Evolutionary conservation across 768 basidiomycete species (phyloP), one percentile per base, ranked within the genome.

Genomic region (Tulasnella sp.): DNA sequence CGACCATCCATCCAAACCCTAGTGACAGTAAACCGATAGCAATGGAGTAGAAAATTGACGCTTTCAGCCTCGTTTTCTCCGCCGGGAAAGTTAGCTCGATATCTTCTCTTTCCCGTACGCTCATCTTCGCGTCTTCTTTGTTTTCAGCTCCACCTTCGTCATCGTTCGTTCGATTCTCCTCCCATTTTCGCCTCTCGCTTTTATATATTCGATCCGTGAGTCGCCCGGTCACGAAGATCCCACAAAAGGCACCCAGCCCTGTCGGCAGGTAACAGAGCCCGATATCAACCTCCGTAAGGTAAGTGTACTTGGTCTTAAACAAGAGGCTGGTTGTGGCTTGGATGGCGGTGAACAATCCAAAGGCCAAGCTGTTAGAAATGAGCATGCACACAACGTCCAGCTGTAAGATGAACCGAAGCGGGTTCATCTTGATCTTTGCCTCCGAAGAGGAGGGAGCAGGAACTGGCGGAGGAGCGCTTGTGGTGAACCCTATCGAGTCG

Each of bases 241-340:
- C 84, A 15, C 84, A 51, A 8, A 80, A 70, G 71, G 83, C 82
- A 0, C 90, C 92, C 15, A 80, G 78, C 1, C 88, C 91, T 52
- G 85, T 78, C 1, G 82, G 80, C 56, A 92, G 72, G 72, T 84
- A 93, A 68, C 86, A 90, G 3, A 93, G 70, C 2, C 90, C 90
- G 30, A 87, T 76, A 23, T 79, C 76, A 3, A 82, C 81, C 62
- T 86, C 78, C 58, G 70, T 77, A 19, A 88, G 73, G 62, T 70
- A 76, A 0, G 81, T 77, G 63, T 92, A 90, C 0, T 76, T 72
- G 1, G 70, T 63, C 51, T 75, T 72, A 67, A 88, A 83, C 0
- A 84, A 73, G 0, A 82, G 78, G 1, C 85, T 81, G 15, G 84
- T 74, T 1, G 79, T 79, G 0, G 86, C 78, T 42, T 55, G 53